These are phyloP conservation scores for Cladosporium sp. DNA, from an alignment of 2,329 filamentous ascomycete species.

Conservation along the genomic window DNA sequence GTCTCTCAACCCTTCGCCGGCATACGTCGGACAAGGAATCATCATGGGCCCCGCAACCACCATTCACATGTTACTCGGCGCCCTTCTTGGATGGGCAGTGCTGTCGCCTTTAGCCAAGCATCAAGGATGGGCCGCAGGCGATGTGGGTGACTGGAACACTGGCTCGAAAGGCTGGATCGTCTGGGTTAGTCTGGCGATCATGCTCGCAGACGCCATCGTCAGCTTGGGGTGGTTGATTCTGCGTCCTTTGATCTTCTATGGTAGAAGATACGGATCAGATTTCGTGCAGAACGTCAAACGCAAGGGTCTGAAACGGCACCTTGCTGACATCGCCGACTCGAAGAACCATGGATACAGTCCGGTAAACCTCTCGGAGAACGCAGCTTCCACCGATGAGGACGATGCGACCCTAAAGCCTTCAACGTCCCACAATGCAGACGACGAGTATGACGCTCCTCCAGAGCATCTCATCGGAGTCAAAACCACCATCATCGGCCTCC, in stretches of 20 bases:
- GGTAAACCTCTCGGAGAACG: conserved; percentile 24
- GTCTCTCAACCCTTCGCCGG: conserved; percentile 94
- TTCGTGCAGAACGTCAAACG: conserved; percentile 24
- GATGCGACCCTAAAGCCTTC: conserved; percentile 15
- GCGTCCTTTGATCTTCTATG: conserved; percentile 54
- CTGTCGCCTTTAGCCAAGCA: conserved; percentile 83
- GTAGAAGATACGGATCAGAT: conserved; percentile 34
- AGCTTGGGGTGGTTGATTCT: conserved; percentile 75
- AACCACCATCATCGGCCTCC: conserved; percentile 68
- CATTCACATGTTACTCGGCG: conserved; percentile 89
- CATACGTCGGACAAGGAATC: conserved; percentile 94
- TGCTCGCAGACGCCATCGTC: conserved; percentile 89
- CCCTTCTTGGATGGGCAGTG: conserved; percentile 82
- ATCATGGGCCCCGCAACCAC: conserved; percentile 98
- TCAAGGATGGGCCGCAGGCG: conserved; percentile 82
- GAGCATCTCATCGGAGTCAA: conserved; percentile 73
- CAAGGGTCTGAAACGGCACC: conserved; percentile 29
- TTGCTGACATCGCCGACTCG: conserved; percentile 30
- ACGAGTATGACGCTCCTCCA: conserved; percentile 71
- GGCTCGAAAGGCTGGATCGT: conserved; percentile 99
- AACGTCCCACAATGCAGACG: conserved; percentile 2
- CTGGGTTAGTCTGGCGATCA: conserved; percentile 92
- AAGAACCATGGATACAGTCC: conserved; percentile 36
- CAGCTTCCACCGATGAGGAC: conserved; percentile 13
- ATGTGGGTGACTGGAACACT: conserved; percentile 80